A percentile compares a stretch with the other conserved stretches of the same genome.
phyloP scores from a whole-genome alignment of 2,329 filamentous ascomycete species.

The Ascochyta koolunga region DNA sequence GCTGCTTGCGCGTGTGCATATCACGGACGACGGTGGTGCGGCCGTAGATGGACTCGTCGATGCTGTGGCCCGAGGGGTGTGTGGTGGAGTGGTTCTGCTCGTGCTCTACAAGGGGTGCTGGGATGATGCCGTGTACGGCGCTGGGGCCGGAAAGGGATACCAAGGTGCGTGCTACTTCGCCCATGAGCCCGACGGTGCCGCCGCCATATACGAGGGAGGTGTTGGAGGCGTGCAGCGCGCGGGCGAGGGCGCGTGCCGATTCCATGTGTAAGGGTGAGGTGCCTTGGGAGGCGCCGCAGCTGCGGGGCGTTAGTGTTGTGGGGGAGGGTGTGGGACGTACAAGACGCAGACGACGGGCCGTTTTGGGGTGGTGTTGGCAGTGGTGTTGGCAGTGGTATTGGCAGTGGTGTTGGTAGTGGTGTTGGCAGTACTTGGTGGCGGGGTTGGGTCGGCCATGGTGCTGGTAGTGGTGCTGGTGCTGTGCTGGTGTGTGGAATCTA shows the following conservation, averaged over 20 bases:
- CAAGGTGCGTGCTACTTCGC: constrained; percentile 85
- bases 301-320: constrained; percentile 39
- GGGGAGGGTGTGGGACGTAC: constrained; percentile 45
- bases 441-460: neutral
- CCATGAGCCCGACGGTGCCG: constrained; percentile 94
- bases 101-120: constrained; percentile 78
- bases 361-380: constrained; percentile 26
- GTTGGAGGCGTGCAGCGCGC: constrained; percentile 74
- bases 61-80: constrained; percentile 51
- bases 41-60: constrained; percentile 73
- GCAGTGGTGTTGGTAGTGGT: constrained; percentile 26
- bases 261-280: constrained; percentile 75
- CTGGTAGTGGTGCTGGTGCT: neutral
- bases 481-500: no score
- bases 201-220: constrained; percentile 92
- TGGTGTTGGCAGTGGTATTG: neutral
- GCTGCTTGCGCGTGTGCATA: constrained; percentile 94
- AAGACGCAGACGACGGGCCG: constrained; percentile 86
- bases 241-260: constrained; percentile 77
- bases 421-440: neutral
- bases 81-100: constrained; percentile 68
- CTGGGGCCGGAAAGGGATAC: constrained; percentile 80
- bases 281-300: constrained; percentile 82
- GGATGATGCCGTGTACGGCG: constrained; percentile 92
- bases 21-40: constrained; percentile 86